Evolutionary conservation across 805 yeast species (phyloP).

Genomic region (Maudiozyma barnettii): DNA sequence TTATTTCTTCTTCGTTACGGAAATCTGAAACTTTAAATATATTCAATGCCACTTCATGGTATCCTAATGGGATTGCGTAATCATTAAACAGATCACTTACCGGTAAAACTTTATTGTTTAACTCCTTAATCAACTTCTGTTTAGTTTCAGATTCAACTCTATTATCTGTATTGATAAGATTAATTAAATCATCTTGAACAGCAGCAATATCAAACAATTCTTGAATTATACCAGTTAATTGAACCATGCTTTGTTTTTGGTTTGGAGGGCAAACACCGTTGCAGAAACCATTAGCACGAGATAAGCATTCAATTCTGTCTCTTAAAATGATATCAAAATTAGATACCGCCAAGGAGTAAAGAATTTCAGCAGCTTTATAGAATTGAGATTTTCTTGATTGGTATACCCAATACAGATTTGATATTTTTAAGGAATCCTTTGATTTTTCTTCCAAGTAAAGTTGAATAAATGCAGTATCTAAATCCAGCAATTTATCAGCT

Average conservation of each 20-base stretch:
- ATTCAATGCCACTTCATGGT: slow-evolving; percentile 68
- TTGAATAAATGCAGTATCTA: slow-evolving; percentile 73
- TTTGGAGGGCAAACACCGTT: slow-evolving; percentile 73
- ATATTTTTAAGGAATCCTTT: slow-evolving; percentile 54
- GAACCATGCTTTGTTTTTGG: slow-evolving; percentile 66
- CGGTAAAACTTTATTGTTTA: slow-evolving; percentile 57
- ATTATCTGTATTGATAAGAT: slow-evolving; percentile 41
- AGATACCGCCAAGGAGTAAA: slow-evolving; percentile 64
- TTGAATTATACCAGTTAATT: slow-evolving; percentile 56
- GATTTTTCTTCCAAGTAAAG: slow-evolving; percentile 67
- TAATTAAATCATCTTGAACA: slow-evolving; percentile 50
- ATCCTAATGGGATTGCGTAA: slow-evolving; percentile 80
- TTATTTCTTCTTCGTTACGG: slow-evolving; percentile 73
- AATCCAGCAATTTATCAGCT: slow-evolving; percentile 64
- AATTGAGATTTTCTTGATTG: slow-evolving; percentile 74
- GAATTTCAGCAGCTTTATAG: slow-evolving; percentile 74
- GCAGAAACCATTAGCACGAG: slow-evolving; percentile 89
- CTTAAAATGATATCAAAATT: slow-evolving; percentile 58
- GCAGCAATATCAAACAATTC: slow-evolving; percentile 82
- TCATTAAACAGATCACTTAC: slow-evolving; percentile 77
- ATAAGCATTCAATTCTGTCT: slow-evolving; percentile 76
- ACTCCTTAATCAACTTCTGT: slow-evolving; percentile 39
- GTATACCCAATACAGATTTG: slow-evolving; percentile 80
- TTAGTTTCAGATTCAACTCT: slow-evolving; percentile 40
- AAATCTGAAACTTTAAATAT: slow-evolving; percentile 80